Evolutionary conservation across 2,329 filamentous ascomycete species (phyloP), one percentile per base, ranked within the genome.

Genomic region (Apiospora malaysiana): DNA sequence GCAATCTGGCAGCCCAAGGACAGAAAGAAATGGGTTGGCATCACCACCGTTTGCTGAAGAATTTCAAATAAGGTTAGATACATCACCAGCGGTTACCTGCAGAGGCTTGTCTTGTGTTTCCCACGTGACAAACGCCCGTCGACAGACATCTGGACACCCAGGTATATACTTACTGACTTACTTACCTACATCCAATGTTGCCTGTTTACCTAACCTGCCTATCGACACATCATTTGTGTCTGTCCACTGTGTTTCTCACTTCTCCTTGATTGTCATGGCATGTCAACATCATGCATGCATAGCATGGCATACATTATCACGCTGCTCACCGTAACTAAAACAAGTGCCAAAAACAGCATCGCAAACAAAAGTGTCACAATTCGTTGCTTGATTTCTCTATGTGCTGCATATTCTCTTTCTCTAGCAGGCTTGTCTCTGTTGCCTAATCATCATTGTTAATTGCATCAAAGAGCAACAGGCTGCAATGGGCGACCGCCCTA

Each of bases 31-130:
- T 18, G 66, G 25, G 46, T 56, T 74, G 71, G 73, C 72, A 78
- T 79, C 77, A 75, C 69, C 68, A 71, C 74, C 78, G 78, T 79
- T 80, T 80, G 78, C 77, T 77, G 37, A 63, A 40, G 74, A 76
- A 78, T 75, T 74, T 81, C 77, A 79, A 78, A 79, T 79, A 80
- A 78, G 78, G 79, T 80, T 82, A 74, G 75, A 77, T 79, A 77
- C 79, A 77, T 78, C 70, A 66, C 45, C 37, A 71, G 71, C 81
- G 80, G 81, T 76, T 82, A 80, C 79, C 75, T 78, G 80, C 81
- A 82, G 77, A 72, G 72, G 32, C 32, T 72, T 76, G 75, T 78
- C 74, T 76, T 77, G 77, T 78, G 79, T 77, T 79, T 81, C 76
- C 80, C 81, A 82, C 81, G 81, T 82, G 79, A 82, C 77, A 79